phyloP scores from a whole-genome alignment of 805 yeast species.

The Ogataea salicorniae region DNA sequence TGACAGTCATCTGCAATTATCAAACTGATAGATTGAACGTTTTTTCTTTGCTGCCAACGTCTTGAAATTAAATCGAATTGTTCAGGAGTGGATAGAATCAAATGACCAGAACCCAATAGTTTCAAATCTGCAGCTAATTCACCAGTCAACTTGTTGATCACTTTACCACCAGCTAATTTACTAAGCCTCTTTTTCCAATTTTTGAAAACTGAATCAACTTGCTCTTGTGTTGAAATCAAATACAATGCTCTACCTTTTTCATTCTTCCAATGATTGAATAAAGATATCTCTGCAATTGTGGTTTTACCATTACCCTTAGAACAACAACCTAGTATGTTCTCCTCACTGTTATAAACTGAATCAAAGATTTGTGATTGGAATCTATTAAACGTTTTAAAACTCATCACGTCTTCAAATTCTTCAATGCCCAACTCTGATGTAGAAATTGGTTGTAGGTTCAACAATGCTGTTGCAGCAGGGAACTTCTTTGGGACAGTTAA shows the following conservation, averaged over 20 bases:
- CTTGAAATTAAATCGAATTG: slow-evolving; percentile 72
- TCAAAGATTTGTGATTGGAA: slow-evolving; percentile 71
- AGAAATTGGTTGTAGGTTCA: slow-evolving; percentile 48
- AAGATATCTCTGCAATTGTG: slow-evolving; percentile 63
- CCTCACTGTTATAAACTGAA: slow-evolving; percentile 47
- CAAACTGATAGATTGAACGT: slow-evolving; percentile 61
- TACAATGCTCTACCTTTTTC: slow-evolving; percentile 69
- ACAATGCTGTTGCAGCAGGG: slow-evolving; percentile 54
- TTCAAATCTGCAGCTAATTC: slow-evolving; percentile 51
- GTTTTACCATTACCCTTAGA: slow-evolving; percentile 78
- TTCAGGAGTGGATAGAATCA: slow-evolving; percentile 71
- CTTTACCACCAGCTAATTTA: slow-evolving; percentile 51
- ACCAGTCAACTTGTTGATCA: slow-evolving; percentile 51
- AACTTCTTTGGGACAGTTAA: slow-evolving; percentile 58
- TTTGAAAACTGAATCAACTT: slow-evolving; percentile 40
- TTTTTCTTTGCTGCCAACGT: slow-evolving; percentile 76
- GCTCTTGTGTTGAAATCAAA: slow-evolving; percentile 57
- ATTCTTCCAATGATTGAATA: slow-evolving; percentile 67
- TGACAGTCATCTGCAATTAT: slow-evolving; percentile 75
- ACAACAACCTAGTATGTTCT: slow-evolving; percentile 59
- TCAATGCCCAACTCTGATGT: slow-evolving; percentile 41
- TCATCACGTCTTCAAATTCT: slow-evolving; percentile 43
- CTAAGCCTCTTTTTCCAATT: slow-evolving; percentile 52
- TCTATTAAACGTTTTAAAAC: slow-evolving; percentile 55
- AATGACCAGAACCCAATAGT: slow-evolving; percentile 53